Evolutionary conservation across 2,329 filamentous ascomycete genomes (phyloP).

Genomic region (Davidsoniella australis): DNA sequence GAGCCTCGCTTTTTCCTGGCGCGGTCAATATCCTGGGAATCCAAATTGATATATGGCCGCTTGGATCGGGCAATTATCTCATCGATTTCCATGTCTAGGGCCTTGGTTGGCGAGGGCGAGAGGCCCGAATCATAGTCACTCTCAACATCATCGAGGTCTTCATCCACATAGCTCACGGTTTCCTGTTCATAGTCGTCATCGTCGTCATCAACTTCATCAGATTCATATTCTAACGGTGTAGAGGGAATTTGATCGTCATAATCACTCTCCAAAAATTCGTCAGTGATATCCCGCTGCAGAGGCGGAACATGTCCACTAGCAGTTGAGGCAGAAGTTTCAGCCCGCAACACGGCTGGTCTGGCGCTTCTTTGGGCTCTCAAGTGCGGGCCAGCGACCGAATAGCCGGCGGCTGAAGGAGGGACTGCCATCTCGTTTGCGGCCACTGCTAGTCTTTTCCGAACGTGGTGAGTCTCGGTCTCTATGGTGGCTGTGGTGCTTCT

Average conservation of each 20-base stretch:
- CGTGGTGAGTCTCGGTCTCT: not conserved
- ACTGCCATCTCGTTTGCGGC: slow-evolving; percentile 1
- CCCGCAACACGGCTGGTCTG: slow-evolving; percentile 3
- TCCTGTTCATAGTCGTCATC: slow-evolving; percentile 4
- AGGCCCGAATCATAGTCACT: not conserved
- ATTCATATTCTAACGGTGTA: not conserved
- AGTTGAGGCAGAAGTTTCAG: not conserved
- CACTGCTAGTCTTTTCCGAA: not conserved
- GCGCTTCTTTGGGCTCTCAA: slow-evolving; percentile 10
- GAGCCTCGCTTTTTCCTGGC: too few relatives aligned
- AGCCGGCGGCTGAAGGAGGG: slow-evolving; percentile 2
- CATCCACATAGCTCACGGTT: not conserved
- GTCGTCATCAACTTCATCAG: not conserved
- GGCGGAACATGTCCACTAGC: not conserved
- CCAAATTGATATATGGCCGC: too few relatives aligned
- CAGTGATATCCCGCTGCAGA: not conserved
- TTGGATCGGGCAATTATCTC: slow-evolving; percentile 5
- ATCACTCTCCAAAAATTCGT: not conserved
- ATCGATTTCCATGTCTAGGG: slow-evolving; percentile 9
- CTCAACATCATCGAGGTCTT: not conserved
- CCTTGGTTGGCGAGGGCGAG: slow-evolving; percentile 6
- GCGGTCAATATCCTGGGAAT: too few relatives aligned
- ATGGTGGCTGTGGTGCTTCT: slow-evolving; percentile 1
- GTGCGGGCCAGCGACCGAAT: slow-evolving; percentile 3
- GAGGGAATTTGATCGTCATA: not conserved